Conservation (phyloP, 192 early-diverging fungal genomes). For the Dimargaris xerosporica region DNA sequence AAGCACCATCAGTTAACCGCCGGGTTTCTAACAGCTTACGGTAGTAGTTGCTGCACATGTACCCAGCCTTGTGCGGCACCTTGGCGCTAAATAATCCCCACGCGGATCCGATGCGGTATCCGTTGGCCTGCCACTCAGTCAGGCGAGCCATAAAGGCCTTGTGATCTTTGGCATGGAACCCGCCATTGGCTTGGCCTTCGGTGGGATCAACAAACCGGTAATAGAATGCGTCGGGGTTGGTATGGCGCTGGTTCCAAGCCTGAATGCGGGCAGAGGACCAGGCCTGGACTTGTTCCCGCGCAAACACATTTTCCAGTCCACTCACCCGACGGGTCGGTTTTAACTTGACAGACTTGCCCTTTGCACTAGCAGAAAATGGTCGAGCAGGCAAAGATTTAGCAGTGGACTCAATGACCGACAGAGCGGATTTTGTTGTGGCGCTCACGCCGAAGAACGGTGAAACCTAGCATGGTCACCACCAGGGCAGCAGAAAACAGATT, state of each 20-base stretch:
- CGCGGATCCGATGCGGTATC: constrained; percentile 31
- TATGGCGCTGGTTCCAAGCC: constrained; percentile 11
- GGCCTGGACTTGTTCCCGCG: constrained; percentile 6
- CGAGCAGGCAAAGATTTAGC: too few species aligned
- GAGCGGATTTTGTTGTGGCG: too few species aligned
- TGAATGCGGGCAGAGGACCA: constrained; percentile 12
- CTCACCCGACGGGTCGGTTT: neutral
- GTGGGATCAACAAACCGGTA: constrained; percentile 39
- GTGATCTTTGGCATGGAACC: constrained; percentile 25
- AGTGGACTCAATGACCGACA: too few species aligned
- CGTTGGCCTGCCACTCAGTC: constrained; percentile 27
- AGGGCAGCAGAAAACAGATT: too few species aligned
- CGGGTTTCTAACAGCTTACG: constrained; percentile 28
- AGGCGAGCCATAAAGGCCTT: constrained; percentile 32
- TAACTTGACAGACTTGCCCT: too few species aligned
- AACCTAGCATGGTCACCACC: too few species aligned
- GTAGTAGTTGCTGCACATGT: constrained; percentile 41
- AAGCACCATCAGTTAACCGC: constrained; percentile 29
- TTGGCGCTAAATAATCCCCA: constrained; percentile 38
- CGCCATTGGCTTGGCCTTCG: constrained; percentile 36
- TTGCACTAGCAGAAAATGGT: too few species aligned
- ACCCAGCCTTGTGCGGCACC: constrained; percentile 38
- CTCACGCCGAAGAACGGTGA: too few species aligned
- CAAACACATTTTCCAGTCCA: constrained; percentile 13
- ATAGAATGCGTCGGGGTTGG: constrained; percentile 33